A percentile compares a stretch with the other conserved stretches of the same genome.
Conservation (phyloP, 495 filamentous ascomycete species). For the Tuber indicum region DNA sequence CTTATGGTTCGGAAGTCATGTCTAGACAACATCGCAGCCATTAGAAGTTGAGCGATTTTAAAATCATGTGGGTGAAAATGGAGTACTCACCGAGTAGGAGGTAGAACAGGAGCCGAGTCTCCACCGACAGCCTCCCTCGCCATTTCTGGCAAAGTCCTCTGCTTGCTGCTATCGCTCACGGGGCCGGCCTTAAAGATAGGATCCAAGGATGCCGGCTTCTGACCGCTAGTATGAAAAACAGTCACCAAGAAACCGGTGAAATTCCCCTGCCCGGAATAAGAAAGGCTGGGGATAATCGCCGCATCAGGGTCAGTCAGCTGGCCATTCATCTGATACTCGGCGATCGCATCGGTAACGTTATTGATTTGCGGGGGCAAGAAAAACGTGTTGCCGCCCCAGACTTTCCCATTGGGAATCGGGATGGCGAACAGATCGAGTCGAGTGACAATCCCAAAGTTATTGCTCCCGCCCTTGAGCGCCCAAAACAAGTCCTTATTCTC, state of each 20-base stretch:
- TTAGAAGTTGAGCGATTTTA: not conserved
- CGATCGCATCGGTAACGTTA: slow-evolving; percentile 20
- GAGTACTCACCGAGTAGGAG: not conserved
- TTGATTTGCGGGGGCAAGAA: slow-evolving; percentile 20
- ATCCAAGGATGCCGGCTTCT: slow-evolving; percentile 12
- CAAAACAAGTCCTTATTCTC: slow-evolving; percentile 49
- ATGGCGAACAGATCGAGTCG: slow-evolving; percentile 47
- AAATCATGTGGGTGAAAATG: not conserved
- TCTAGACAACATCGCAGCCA: not conserved
- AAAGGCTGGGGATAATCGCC: slow-evolving; percentile 22
- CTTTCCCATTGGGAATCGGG: slow-evolving; percentile 24
- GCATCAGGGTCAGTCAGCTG: slow-evolving; percentile 37
- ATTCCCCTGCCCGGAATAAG: not conserved
- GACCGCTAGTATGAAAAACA: slow-evolving; percentile 15
- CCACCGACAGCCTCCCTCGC: not conserved
- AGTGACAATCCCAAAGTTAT: slow-evolving; percentile 54
- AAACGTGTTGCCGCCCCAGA: slow-evolving; percentile 31
- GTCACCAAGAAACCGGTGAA: slow-evolving; percentile 3
- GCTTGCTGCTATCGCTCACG: not conserved
- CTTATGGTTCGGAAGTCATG: slow-evolving; percentile 10
- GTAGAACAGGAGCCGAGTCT: not conserved
- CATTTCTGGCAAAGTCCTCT: not conserved
- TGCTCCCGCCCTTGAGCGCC: slow-evolving; percentile 52
- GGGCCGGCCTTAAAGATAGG: slow-evolving; percentile 21
- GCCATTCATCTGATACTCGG: slow-evolving; percentile 29